Conservation (phyloP, 2,329 filamentous ascomycete species). For the Colletotrichum tropicale region DNA sequence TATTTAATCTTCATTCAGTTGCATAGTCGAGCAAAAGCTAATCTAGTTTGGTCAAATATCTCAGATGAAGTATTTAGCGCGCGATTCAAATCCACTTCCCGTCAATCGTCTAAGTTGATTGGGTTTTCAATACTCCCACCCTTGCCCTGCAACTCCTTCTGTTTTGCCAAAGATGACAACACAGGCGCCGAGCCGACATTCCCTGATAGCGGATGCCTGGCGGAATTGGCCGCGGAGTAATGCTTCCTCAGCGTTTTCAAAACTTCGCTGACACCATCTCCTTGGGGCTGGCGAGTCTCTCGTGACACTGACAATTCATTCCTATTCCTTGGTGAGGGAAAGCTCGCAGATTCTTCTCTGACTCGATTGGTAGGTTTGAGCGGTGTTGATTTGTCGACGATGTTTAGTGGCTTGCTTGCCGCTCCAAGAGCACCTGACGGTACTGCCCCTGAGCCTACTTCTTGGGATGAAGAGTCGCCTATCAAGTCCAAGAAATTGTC, state of each 20-base stretch:
- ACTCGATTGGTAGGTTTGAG: background rate
- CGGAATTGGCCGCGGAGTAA: background rate
- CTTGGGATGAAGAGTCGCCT: background rate
- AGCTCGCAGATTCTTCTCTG: background rate
- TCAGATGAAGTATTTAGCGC: background rate
- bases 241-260: background rate
- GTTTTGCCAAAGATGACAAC: too few species aligned
- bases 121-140: background rate
- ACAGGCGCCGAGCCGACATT: background rate
- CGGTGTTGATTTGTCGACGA: background rate
- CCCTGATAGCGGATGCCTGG: background rate
- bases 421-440: background rate
- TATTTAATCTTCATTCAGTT: background rate
- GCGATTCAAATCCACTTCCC: background rate
- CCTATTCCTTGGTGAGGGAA: background rate
- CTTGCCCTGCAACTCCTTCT: too few species aligned
- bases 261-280: background rate
- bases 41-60: background rate
- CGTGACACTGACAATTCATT: background rate
- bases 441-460: background rate
- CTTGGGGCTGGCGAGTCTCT: background rate
- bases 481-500: background rate
- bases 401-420: background rate
- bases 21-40: background rate
- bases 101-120: background rate